Conservation (phyloP, 2,329 filamentous ascomycete genomes). For the Xylaria sp. region DNA sequence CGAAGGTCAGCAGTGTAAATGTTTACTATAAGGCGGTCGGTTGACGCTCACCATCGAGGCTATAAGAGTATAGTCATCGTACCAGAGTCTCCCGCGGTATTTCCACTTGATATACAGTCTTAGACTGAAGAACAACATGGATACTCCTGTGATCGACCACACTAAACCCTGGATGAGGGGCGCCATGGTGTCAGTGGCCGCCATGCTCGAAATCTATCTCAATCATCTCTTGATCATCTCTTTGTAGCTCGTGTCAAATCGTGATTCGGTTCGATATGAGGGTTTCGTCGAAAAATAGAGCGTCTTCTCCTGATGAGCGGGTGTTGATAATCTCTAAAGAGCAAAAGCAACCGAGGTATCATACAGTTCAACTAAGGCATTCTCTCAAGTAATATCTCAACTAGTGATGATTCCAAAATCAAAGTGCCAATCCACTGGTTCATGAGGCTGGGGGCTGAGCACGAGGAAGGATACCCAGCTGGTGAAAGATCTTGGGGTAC, state of each 20-base stretch:
- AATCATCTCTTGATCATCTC: conserved; percentile 18
- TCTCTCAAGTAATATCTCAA: background rate
- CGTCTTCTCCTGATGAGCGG: background rate
- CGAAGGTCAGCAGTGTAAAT: conserved; percentile 8
- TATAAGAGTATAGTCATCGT: conserved; percentile 32
- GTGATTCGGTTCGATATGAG: background rate
- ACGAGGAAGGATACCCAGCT: conserved; percentile 8
- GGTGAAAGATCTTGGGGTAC: conserved; percentile 19
- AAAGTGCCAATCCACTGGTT: conserved; percentile 4
- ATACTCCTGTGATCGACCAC: conserved; percentile 29
- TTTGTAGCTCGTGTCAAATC: background rate
- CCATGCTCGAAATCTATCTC: conserved; percentile 15
- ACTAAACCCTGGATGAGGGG: conserved; percentile 24
- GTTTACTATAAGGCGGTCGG: background rate
- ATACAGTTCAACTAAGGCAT: background rate
- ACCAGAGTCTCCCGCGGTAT: conserved; percentile 31
- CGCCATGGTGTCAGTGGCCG: conserved; percentile 21
- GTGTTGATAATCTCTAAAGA: background rate
- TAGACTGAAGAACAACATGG: conserved; percentile 12
- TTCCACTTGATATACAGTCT: conserved; percentile 35
- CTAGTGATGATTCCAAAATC: background rate
- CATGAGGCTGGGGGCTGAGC: conserved; percentile 1
- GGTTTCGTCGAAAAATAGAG: background rate
- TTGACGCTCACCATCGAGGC: conserved; percentile 26
- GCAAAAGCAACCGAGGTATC: background rate